Percentiles rank a stretch among this genome's conserved stretches.
Conservation (phyloP, 139 green algal genomes). For the Chlorella vulgaris region DNA sequence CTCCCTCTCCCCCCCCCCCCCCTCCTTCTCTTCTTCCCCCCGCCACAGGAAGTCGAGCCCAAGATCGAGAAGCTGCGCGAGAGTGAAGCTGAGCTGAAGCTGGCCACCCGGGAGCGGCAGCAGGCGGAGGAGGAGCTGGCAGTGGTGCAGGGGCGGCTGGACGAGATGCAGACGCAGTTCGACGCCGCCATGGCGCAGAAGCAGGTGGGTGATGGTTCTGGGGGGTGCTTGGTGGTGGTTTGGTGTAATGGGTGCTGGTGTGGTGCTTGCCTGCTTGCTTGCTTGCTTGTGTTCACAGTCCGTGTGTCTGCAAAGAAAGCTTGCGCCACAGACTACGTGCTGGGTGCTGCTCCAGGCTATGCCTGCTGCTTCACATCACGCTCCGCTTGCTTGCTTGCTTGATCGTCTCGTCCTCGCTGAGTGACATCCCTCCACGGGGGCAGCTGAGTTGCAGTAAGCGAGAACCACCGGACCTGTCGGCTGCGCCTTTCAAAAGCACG, state of each 20-base stretch:
- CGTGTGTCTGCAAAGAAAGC: no score
- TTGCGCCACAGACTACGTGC: no score
- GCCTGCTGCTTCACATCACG: no score
- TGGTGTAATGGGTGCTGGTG: neutral
- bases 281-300: no score
- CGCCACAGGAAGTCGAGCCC: slow-evolving; percentile 87
- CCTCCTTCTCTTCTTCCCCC: neutral
- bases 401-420: no score
- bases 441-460: no score
- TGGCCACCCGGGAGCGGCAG: slow-evolving; percentile 73
- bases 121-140: slow-evolving; percentile 81
- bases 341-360: no score
- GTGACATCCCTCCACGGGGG: no score
- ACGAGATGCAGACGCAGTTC: slow-evolving; percentile 93
- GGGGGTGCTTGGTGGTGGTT: neutral
- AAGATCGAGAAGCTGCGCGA: slow-evolving; percentile 90
- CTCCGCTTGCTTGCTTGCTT: no score
- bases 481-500: no score
- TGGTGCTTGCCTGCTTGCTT: neutral
- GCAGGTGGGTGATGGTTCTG: slow-evolving; percentile 36
- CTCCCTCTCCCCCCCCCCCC: neutral
- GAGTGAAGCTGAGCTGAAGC: slow-evolving; percentile 87
- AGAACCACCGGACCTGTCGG: no score
- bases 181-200: slow-evolving; percentile 93
- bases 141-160: slow-evolving; percentile 87